Percentiles rank a stretch among this genome's conserved stretches.
Conservation (phyloP, 768 basidiomycete species). For the Boletus pseudo-olivaceus region DNA sequence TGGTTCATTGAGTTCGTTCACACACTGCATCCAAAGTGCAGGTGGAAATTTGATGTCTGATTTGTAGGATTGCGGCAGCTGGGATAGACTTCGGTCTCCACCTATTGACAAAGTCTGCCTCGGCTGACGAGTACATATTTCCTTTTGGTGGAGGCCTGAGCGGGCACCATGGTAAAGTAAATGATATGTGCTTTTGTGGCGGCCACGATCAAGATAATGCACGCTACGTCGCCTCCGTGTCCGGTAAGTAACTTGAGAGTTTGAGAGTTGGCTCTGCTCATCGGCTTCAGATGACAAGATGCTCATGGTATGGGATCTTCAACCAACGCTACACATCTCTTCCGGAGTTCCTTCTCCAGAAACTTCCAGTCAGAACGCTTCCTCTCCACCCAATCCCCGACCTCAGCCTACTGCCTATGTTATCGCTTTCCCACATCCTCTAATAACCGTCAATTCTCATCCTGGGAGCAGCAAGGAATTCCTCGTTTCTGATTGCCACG, state of each 20-base stretch:
- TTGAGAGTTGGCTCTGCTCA: not conserved
- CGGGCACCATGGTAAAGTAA: slow-evolving; percentile 76
- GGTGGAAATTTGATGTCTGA: slow-evolving; percentile 5
- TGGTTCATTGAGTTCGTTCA: slow-evolving; percentile 69
- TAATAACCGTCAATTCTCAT: slow-evolving; percentile 66
- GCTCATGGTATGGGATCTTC: slow-evolving; percentile 86
- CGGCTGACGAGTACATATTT: slow-evolving; percentile 51
- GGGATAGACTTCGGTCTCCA: slow-evolving; percentile 68
- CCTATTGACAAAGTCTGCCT: slow-evolving; percentile 56
- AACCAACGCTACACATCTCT: slow-evolving; percentile 48
- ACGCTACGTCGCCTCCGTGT: slow-evolving; percentile 78
- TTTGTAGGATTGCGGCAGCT: slow-evolving; percentile 60
- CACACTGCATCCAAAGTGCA: not conserved
- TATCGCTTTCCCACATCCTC: slow-evolving; percentile 68
- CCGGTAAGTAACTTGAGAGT: slow-evolving; percentile 42
- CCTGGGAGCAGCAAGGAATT: slow-evolving; percentile 74
- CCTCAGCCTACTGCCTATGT: slow-evolving; percentile 77
- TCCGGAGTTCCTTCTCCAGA: slow-evolving; percentile 36
- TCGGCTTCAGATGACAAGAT: slow-evolving; percentile 64
- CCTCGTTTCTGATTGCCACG: slow-evolving; percentile 70
- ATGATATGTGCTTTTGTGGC: slow-evolving; percentile 77
- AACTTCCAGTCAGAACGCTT: slow-evolving; percentile 26
- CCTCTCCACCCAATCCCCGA: slow-evolving; percentile 36
- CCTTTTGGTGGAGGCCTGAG: slow-evolving; percentile 77
- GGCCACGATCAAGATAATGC: slow-evolving; percentile 64